Conservation (phyloP, 768 basidiomycete species). For the Trametes cingulata region DNA sequence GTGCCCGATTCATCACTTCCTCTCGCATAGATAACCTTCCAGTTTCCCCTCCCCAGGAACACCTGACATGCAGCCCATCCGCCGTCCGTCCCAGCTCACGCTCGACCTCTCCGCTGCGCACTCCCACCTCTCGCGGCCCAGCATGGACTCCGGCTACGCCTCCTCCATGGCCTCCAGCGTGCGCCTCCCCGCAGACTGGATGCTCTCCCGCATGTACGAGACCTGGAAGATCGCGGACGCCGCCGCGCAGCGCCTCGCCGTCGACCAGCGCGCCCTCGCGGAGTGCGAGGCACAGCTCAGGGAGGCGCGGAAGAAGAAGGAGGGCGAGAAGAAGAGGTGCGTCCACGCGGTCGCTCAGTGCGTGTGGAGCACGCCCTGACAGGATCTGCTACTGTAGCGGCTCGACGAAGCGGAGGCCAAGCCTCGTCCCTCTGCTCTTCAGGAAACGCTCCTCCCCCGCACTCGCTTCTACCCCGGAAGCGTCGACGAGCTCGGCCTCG, state of each 20-base stretch:
- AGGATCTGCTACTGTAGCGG: neutral
- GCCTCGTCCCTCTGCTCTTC: constrained; percentile 4
- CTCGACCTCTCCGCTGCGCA: neutral
- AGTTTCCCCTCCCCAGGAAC: neutral
- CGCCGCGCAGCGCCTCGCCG: constrained; percentile 18
- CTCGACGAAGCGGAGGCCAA: constrained; percentile 12
- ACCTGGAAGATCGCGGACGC: constrained; percentile 26
- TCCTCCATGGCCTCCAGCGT: constrained; percentile 6
- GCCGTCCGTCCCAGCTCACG: neutral
- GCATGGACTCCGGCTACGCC: constrained; percentile 20
- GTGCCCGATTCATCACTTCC: neutral
- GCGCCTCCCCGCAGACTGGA: constrained; percentile 14
- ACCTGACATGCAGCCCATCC: constrained; percentile 8
- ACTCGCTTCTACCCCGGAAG: neutral
- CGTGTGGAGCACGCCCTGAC: neutral
- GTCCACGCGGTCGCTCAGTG: neutral
- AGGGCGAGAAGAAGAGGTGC: constrained; percentile 9
- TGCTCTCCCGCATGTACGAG: constrained; percentile 17
- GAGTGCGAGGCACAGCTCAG: constrained; percentile 17
- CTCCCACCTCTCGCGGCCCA: constrained; percentile 3
- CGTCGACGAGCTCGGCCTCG: neutral
- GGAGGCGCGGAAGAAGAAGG: constrained; percentile 8
- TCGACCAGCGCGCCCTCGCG: constrained; percentile 8
- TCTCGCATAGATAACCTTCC: constrained; percentile 1
- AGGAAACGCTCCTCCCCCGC: neutral